A percentile compares a stretch with the other conserved stretches of the same genome.
phyloP scores from a whole-genome alignment of 768 basidiomycete genomes.

The Leccinellum rugosiceps region DNA sequence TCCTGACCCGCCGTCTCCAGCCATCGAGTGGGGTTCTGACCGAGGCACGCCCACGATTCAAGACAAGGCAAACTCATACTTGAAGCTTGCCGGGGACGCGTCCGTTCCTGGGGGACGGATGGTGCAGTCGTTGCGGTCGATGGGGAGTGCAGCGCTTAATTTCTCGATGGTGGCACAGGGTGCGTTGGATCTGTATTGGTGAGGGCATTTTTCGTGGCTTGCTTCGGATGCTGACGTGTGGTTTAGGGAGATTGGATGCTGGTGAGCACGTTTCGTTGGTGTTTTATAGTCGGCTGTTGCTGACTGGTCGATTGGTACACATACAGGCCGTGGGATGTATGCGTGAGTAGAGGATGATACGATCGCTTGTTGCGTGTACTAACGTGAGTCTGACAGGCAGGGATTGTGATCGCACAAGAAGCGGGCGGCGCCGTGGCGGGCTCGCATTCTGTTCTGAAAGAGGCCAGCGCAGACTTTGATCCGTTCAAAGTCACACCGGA shows the following conservation, averaged over 20 bases:
- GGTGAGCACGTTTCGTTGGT: conserved; percentile 35
- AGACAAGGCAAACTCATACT: conserved; percentile 65
- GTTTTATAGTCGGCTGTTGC: background rate
- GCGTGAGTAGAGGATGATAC: conserved; percentile 38
- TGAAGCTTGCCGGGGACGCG: conserved; percentile 71
- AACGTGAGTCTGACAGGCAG: conserved; percentile 48
- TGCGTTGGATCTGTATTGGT: conserved; percentile 86
- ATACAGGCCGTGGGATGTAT: conserved; percentile 80
- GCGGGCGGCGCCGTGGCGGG: conserved; percentile 82
- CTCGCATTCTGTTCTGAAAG: conserved; percentile 47
- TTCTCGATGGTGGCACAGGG: conserved; percentile 86
- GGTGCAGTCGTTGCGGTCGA: conserved; percentile 78
- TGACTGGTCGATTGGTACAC: background rate
- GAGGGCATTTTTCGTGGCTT: conserved; percentile 18
- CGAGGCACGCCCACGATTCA: conserved; percentile 50
- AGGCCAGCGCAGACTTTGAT: conserved; percentile 28
- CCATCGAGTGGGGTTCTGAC: conserved; percentile 89
- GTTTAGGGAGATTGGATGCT: conserved; percentile 76
- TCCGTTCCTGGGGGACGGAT: conserved; percentile 70
- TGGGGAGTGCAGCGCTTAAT: conserved; percentile 85
- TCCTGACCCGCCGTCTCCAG: conserved; percentile 34
- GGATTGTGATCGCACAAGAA: conserved; percentile 87
- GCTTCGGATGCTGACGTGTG: background rate
- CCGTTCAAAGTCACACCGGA: conserved; percentile 67
- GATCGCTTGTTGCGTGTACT: background rate